phyloP scores from a whole-genome alignment of 2,329 filamentous ascomycete species.

The Cladosporium sp. region DNA sequence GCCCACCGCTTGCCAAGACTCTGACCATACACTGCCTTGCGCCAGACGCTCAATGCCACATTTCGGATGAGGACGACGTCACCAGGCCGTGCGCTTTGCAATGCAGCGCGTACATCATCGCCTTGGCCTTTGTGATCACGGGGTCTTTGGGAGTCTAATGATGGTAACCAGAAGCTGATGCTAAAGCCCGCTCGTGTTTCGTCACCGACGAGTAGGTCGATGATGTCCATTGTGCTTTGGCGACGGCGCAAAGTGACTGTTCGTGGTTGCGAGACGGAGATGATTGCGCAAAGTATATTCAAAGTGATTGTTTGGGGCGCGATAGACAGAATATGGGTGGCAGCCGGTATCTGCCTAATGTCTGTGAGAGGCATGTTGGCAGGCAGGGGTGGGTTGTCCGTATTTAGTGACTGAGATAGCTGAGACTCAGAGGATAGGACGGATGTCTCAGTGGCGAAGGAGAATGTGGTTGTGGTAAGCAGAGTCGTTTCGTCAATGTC shows the following conservation, averaged over 20 bases:
- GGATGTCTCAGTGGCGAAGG: conserved; percentile 26
- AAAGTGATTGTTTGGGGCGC: conserved; percentile 77
- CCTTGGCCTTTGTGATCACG: conserved; percentile 19
- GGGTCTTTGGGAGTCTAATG: conserved; percentile 27
- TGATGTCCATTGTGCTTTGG: conserved; percentile 54
- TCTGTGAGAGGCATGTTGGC: conserved; percentile 49
- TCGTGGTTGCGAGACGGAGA: conserved; percentile 65
- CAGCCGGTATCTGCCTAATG: conserved; percentile 66
- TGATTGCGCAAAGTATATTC: conserved; percentile 75
- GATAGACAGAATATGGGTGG: conserved; percentile 61
- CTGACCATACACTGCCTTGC: conserved; percentile 76
- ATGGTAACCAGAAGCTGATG: conserved; percentile 76
- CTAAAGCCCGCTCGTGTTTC: conserved; percentile 77
- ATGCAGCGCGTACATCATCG: conserved; percentile 36
- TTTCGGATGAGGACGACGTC: conserved; percentile 79
- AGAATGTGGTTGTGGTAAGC: conserved; percentile 31
- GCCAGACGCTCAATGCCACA: conserved; percentile 72
- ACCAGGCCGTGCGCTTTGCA: conserved; percentile 55
- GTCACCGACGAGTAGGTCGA: conserved; percentile 79
- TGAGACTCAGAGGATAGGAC: conserved; percentile 16
- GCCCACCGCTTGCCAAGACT: conserved; percentile 70
- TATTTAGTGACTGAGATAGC: not conserved
- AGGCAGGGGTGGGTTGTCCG: not conserved
- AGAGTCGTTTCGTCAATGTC: conserved; percentile 31
- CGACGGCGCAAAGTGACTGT: conserved; percentile 63